phyloP scores from a whole-genome alignment of 345 rosid species.

The Clarkia xantiana region DNA sequence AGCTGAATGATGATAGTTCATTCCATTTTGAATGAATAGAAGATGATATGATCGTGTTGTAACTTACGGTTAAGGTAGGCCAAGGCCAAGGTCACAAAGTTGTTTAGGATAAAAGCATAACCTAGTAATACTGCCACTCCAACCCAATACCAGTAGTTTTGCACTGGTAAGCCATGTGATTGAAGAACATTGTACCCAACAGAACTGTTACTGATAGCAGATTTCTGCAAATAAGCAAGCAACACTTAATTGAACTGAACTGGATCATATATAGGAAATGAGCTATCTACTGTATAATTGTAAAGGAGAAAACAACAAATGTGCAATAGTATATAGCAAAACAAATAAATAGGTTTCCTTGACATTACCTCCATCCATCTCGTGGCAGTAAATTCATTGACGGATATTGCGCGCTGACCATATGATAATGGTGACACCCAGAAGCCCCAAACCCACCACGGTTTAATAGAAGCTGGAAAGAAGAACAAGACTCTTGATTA shows the following conservation, averaged over 20 bases:
- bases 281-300: neutral
- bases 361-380: conserved; percentile 61
- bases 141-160: conserved; percentile 68
- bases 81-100: conserved; percentile 51
- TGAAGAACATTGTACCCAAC: conserved; percentile 55
- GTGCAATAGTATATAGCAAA: too few relatives aligned
- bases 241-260: neutral
- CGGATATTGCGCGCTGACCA: conserved; percentile 63
- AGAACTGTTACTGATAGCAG: conserved; percentile 29
- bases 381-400: conserved; percentile 68
- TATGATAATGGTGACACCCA: conserved; percentile 85
- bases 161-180: conserved; percentile 31
- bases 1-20: neutral
- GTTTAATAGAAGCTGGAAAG: conserved; percentile 46
- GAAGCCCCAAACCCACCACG: conserved; percentile 93
- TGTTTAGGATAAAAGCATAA: conserved; percentile 56
- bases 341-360: too few relatives aligned
- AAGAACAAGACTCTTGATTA: neutral
- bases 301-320: too few relatives aligned
- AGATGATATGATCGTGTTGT: neutral
- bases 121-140: conserved; percentile 49
- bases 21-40: neutral
- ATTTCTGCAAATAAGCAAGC: conserved; percentile 28
- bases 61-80: conserved; percentile 70
- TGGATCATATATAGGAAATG: neutral